phyloP scores from a whole-genome alignment of 129 eudicot species.

The Smallanthus sonchifolius region DNA sequence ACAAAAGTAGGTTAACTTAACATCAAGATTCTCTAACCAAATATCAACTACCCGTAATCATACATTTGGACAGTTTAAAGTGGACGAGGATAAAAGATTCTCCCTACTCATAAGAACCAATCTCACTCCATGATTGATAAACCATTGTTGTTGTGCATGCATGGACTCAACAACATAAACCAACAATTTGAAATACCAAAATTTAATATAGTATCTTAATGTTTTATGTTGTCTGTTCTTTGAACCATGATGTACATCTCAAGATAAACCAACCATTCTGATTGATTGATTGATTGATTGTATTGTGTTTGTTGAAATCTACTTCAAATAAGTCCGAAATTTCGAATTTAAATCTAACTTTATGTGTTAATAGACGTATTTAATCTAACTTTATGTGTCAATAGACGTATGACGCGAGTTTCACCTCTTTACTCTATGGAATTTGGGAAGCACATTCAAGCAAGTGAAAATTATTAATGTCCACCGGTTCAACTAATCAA shows the following conservation, averaged over 20 bases:
- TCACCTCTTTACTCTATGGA: not conserved
- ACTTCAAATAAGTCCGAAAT: not conserved
- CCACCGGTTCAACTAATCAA: not conserved
- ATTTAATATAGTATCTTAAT: slow-evolving; percentile 8
- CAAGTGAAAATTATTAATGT: not conserved
- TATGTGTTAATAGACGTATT: too few species aligned
- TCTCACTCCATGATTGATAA: slow-evolving; percentile 14
- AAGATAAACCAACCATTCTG: slow-evolving; percentile 3
- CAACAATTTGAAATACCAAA: slow-evolving; percentile 11
- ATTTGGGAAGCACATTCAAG: not conserved
- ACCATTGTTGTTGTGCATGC: slow-evolving; percentile 12
- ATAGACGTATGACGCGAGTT: not conserved
- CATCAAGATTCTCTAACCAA: slow-evolving; percentile 23
- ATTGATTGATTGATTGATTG: not conserved
- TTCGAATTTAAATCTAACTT: not conserved
- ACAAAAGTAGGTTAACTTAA: not conserved
- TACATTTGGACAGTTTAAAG: slow-evolving; percentile 6
- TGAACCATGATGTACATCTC: slow-evolving; percentile 12
- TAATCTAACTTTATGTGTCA: too few species aligned
- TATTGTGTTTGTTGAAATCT: slow-evolving; percentile 11
- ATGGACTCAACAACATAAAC: slow-evolving; percentile 25
- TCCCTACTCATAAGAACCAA: slow-evolving; percentile 27
- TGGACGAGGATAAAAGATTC: slow-evolving; percentile 33
- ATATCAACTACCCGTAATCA: slow-evolving; percentile 19
- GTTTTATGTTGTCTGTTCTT: slow-evolving; percentile 15